Percentiles rank a stretch among this genome's conserved stretches.
These are phyloP conservation scores for Excoecaria agallocha DNA, from an alignment of 345 rosid genomes.

Conservation along the genomic window DNA sequence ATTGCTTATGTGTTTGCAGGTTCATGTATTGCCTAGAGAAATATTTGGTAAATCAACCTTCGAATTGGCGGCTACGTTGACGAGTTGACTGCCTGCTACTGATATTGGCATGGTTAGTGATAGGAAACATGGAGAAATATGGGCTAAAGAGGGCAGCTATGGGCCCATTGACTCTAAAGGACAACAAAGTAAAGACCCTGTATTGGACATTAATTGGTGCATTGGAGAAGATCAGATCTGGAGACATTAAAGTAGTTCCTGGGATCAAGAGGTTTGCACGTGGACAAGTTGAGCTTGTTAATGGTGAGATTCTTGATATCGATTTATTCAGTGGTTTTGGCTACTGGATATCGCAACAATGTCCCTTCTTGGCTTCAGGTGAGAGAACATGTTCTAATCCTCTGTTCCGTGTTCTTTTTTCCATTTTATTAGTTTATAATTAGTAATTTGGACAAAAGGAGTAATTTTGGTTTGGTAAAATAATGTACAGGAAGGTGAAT, in stretches of 20 bases:
- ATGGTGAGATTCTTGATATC: conserved; percentile 50
- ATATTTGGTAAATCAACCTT: conserved; percentile 73
- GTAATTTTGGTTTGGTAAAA: conserved; percentile 1
- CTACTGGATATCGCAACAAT: conserved; percentile 78
- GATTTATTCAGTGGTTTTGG: conserved; percentile 65
- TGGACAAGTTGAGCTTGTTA: conserved; percentile 55
- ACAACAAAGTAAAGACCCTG: conserved; percentile 63
- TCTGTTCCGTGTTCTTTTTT: neutral
- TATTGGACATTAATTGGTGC: conserved; percentile 81
- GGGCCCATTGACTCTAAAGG: conserved; percentile 71
- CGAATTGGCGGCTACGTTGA: conserved; percentile 47
- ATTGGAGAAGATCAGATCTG: conserved; percentile 59
- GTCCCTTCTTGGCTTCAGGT: conserved; percentile 78
- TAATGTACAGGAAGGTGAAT: conserved; percentile 60
- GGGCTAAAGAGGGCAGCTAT: conserved; percentile 63
- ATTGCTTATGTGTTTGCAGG: conserved; percentile 33
- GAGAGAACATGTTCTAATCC: conserved; percentile 43
- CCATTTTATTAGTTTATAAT: neutral
- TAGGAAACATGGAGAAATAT: conserved; percentile 52
- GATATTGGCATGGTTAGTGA: conserved; percentile 47
- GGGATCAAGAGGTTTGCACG: conserved; percentile 56
- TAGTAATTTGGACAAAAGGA: neutral
- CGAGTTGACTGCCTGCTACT: conserved; percentile 71
- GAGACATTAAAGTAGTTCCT: conserved; percentile 66
- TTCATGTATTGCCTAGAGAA: conserved; percentile 89